phyloP scores from a whole-genome alignment of 352 stramenopile genomes.

The Pythium periplocum region DNA sequence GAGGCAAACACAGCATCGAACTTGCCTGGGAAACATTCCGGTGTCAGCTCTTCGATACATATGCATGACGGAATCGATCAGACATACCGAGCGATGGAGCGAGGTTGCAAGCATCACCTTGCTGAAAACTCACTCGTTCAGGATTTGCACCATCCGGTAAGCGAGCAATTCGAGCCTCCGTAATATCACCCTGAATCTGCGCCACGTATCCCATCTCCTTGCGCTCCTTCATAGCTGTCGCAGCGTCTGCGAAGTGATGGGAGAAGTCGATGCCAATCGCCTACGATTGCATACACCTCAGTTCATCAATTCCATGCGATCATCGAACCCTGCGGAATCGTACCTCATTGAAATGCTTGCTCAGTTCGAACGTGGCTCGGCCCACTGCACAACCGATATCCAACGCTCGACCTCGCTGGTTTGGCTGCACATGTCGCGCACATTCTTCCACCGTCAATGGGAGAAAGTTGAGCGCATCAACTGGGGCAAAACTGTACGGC shows the following conservation, averaged over 20 bases:
- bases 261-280: conserved; percentile 93
- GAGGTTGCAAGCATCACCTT: conserved; percentile 93
- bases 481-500: conserved; percentile 63
- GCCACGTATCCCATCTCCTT: conserved; percentile 81
- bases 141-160: conserved; percentile 48
- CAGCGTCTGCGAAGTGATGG: conserved; percentile 84
- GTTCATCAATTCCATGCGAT: background rate
- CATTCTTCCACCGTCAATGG: conserved; percentile 76
- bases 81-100: conserved; percentile 45
- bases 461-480: conserved; percentile 85
- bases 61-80: conserved; percentile 24
- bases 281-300: conserved; percentile 15
- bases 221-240: conserved; percentile 81
- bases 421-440: conserved; percentile 40
- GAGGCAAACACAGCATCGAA: conserved; percentile 95
- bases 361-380: conserved; percentile 91
- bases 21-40: conserved; percentile 29
- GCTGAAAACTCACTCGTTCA: conserved; percentile 79
- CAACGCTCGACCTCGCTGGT: conserved; percentile 74
- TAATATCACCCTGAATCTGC: conserved; percentile 87
- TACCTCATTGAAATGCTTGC: conserved; percentile 85
- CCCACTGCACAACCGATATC: conserved; percentile 95
- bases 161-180: conserved; percentile 40
- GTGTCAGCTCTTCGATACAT: too few relatives aligned
- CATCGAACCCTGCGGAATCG: conserved; percentile 21